phyloP scores from a whole-genome alignment of 176 grass and related monocot species.

The Cenchrus purpureus region DNA sequence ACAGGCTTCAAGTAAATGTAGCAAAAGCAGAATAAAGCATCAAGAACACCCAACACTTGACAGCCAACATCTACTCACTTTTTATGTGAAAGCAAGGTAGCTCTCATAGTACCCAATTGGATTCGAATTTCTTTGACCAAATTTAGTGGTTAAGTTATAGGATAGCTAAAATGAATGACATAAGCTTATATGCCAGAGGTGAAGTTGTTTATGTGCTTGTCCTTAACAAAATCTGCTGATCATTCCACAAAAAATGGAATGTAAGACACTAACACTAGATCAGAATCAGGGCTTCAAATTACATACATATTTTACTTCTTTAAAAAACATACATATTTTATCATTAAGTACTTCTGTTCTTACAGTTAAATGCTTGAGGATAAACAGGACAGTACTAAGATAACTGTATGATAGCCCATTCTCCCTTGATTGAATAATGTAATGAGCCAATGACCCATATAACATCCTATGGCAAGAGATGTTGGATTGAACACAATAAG shows the following conservation, averaged over 20 bases:
- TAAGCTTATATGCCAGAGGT: background rate
- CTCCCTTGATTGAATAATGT: background rate
- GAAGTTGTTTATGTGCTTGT: conserved; percentile 27
- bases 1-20: conserved; percentile 5
- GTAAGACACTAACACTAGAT: conserved; percentile 6
- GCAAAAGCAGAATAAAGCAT: conserved; percentile 23
- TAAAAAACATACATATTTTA: background rate
- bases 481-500: background rate
- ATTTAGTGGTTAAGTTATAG: conserved; percentile 9
- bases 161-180: background rate
- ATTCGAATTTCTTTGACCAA: conserved; percentile 11
- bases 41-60: background rate
- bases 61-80: background rate
- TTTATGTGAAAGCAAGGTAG: background rate
- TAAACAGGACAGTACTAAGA: conserved; percentile 2
- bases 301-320: conserved; percentile 1
- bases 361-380: background rate
- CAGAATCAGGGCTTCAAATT: background rate
- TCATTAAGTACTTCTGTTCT: conserved; percentile 1
- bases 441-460: too few species aligned
- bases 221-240: conserved; percentile 32
- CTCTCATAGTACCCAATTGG: background rate
- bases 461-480: background rate
- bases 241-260: conserved; percentile 12
- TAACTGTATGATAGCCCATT: background rate